phyloP scores from a whole-genome alignment of 352 stramenopile genomes.

The Phytopythium chamaehyphon region DNA sequence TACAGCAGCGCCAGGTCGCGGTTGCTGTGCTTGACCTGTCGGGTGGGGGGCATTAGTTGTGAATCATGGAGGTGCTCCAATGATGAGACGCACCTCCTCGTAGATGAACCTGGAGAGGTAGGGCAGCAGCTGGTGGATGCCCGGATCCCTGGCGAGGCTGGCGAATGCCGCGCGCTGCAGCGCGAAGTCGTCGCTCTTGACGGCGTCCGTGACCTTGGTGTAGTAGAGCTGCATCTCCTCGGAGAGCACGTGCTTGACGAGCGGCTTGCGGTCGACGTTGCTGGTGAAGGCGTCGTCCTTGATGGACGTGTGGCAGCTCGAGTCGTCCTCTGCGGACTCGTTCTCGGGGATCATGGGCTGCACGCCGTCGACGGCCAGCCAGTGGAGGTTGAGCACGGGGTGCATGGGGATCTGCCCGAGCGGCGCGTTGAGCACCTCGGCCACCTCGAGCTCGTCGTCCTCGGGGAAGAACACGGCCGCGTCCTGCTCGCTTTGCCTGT shows the following conservation, averaged over 20 bases:
- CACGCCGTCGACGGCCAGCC: conserved; percentile 79
- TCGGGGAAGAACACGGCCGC: conserved; percentile 61
- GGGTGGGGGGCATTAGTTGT: not conserved
- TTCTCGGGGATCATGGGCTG: conserved; percentile 84
- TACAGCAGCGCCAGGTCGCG: conserved; percentile 72
- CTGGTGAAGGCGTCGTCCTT: conserved; percentile 72
- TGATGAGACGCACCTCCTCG: conserved; percentile 40
- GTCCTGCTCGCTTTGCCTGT: conserved; percentile 57
- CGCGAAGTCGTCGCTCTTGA: conserved; percentile 72
- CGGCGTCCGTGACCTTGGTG: conserved; percentile 79
- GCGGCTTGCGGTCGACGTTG: conserved; percentile 66
- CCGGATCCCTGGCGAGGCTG: conserved; percentile 77
- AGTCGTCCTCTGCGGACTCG: conserved; percentile 67
- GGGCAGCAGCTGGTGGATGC: conserved; percentile 87
- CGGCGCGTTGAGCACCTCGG: conserved; percentile 70
- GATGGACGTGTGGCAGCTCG: conserved; percentile 63
- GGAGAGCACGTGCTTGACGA: conserved; percentile 84
- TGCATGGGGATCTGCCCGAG: conserved; percentile 70
- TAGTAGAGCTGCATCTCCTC: conserved; percentile 91
- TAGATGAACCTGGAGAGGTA: conserved; percentile 90
- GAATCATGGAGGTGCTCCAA: too few relatives aligned
- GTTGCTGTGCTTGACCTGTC: conserved; percentile 76
- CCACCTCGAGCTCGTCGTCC: conserved; percentile 69
- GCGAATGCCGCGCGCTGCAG: conserved; percentile 73
- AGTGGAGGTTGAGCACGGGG: conserved; percentile 72